A percentile compares a stretch with the other conserved stretches of the same genome.
Conservation (phyloP, 75 land plant genomes). For the Cupressus sempervirens region DNA sequence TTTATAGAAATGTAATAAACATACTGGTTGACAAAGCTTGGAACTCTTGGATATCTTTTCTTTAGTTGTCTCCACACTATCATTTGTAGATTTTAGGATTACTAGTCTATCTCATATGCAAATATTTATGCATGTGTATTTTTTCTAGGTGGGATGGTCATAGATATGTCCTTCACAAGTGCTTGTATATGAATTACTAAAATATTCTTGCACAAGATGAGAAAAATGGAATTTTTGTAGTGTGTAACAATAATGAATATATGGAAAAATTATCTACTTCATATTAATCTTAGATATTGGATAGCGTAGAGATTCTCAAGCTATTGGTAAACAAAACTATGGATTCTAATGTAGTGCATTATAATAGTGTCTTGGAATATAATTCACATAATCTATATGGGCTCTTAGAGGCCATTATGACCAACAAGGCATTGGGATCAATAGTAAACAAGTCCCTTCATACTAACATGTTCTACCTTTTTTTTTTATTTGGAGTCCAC, state of each 20-base stretch:
- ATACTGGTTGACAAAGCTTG: background rate
- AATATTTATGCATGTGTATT: background rate
- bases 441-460: too few relatives aligned
- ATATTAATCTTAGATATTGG: background rate
- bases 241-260: background rate
- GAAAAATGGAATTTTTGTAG: background rate
- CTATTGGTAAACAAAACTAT: background rate
- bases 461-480: too few relatives aligned
- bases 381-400: too few relatives aligned
- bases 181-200: background rate
- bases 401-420: too few relatives aligned
- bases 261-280: background rate
- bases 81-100: background rate
- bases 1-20: background rate
- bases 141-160: background rate
- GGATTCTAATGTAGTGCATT: background rate
- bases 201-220: background rate
- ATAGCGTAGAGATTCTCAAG: background rate
- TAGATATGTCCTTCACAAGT: background rate
- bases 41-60: background rate
- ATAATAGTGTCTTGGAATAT: too few relatives aligned
- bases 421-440: too few relatives aligned
- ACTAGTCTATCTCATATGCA: background rate
- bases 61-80: background rate
- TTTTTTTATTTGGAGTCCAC: too few relatives aligned